Conservation (phyloP, 768 basidiomycete genomes). For the Suillus plorans region DNA sequence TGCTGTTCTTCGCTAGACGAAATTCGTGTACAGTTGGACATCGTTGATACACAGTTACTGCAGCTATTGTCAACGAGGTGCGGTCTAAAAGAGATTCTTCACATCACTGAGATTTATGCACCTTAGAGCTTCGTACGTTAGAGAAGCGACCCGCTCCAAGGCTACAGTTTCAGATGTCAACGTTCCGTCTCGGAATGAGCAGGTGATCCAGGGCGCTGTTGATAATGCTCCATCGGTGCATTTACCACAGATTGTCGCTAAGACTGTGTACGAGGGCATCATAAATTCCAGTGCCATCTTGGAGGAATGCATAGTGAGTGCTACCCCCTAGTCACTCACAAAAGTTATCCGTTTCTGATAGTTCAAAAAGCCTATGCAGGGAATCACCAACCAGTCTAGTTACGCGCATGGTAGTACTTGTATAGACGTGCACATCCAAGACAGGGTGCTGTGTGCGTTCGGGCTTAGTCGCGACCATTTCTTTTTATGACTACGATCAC, state of each 20-base stretch:
- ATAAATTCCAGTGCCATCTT: constrained; percentile 21
- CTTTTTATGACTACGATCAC: too few relatives aligned
- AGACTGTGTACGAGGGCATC: constrained; percentile 19
- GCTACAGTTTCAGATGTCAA: constrained; percentile 13
- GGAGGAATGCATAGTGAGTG: constrained; percentile 23
- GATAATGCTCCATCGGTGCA: constrained; percentile 17
- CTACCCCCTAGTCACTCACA: not conserved
- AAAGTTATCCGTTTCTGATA: not conserved
- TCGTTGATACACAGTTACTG: constrained; percentile 19
- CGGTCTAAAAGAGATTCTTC: not conserved
- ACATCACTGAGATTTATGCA: not conserved
- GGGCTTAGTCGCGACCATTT: too few relatives aligned
- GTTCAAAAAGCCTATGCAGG: not conserved
- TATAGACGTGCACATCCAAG: not conserved
- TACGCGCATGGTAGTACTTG: not conserved
- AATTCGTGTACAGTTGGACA: constrained; percentile 17
- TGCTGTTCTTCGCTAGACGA: constrained; percentile 25
- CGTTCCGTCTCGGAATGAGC: constrained; percentile 13
- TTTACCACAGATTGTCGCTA: constrained; percentile 24
- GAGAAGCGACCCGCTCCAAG: constrained; percentile 28
- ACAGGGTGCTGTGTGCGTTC: too few relatives aligned
- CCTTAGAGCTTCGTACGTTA: constrained; percentile 20
- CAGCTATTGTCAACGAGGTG: constrained; percentile 22
- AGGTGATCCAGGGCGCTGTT: constrained; percentile 21
- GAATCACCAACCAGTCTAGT: not conserved